Base-by-base conservation (phyloP, 805 yeast species). In the Hanseniaspora taiwanica region DNA sequence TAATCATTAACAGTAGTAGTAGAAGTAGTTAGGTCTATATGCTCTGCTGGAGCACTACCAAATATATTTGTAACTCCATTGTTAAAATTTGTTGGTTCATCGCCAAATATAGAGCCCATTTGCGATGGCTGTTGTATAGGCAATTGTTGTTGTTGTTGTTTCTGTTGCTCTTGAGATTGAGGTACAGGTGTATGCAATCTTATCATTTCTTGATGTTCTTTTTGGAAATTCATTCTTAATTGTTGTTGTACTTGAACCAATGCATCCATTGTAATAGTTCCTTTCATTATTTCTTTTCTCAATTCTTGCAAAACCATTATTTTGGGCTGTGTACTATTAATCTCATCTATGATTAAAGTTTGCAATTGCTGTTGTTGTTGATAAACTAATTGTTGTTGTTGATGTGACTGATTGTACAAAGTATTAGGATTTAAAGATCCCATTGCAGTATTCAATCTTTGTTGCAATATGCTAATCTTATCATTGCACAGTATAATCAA, bases 191-290 rank as follows among this genome's bases (percentile, higher is more conserved):
- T 47, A 39, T 59, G 59, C 27, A 52, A 55, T 35, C 56, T 55
- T 40, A 55, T 55, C 42, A 52, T 49, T 21, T 50, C 47, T 49
- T 50, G 58, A 36, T 57, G 60, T 37, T 54, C 58, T 39, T 65
- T 68, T 10, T 68, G 63, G 39, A 60, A 58, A 42, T 53, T 57
- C 51, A 49, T 64, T 52, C 59, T 59, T 23, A 65, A 48, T 45
- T 63, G 67, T 48, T 46, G 59, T 65, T 62, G 68, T 49, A 56
- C 62, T 29, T 49, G 58, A 24, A 46, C 49, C 29, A 65, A 49
- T 1, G 60, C 56, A 9, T 53, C 50, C 6, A 48, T 46, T 1
- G 66, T 49, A 43, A 62, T 38, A 27, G 54, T 50, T 36, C 62
- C 62, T 21, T 55, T 51, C 38, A 56, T 58, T 10, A 65, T 43